A percentile compares a stretch with the other conserved stretches of the same genome.
phyloP scores from a whole-genome alignment of 1,284 basidiomycete species.

The Phaffia rhodozyma region DNA sequence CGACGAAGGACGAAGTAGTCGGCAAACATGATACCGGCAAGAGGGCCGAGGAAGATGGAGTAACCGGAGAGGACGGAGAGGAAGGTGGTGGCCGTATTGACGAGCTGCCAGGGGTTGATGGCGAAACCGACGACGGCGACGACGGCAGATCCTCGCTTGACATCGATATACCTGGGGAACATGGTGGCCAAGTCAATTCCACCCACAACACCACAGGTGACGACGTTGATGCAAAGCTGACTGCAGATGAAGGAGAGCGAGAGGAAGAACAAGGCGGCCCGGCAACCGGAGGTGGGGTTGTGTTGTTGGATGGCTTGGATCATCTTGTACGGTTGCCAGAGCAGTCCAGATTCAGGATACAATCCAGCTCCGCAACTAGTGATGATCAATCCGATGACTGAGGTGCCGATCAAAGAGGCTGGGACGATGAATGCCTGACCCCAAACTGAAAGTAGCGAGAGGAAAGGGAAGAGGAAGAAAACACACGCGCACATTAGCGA shows the following conservation, averaged over 20 bases:
- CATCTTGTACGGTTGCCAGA: constrained; percentile 33
- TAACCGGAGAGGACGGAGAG: constrained; percentile 34
- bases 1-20: constrained; percentile 36
- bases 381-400: constrained; percentile 36
- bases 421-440: constrained; percentile 29
- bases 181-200: constrained; percentile 36
- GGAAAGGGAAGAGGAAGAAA: background rate
- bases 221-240: constrained; percentile 36
- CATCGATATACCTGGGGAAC: constrained; percentile 37
- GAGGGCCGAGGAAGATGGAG: constrained; percentile 33
- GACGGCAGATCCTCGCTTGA: constrained; percentile 31
- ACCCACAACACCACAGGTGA: constrained; percentile 18
- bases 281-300: constrained; percentile 27
- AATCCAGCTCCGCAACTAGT: constrained; percentile 31
- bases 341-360: constrained; percentile 34
- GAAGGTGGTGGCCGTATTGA: constrained; percentile 30
- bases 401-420: constrained; percentile 29
- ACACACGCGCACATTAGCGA: background rate
- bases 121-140: constrained; percentile 29
- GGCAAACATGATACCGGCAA: constrained; percentile 34
- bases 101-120: constrained; percentile 34
- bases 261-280: constrained; percentile 37
- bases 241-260: constrained; percentile 31
- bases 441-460: constrained; percentile 15
- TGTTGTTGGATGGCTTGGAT: constrained; percentile 28